Evolutionary conservation across 352 stramenopile species (phyloP), one percentile per base, ranked within the genome.

Genomic region (Globisporangium cystogenes): DNA sequence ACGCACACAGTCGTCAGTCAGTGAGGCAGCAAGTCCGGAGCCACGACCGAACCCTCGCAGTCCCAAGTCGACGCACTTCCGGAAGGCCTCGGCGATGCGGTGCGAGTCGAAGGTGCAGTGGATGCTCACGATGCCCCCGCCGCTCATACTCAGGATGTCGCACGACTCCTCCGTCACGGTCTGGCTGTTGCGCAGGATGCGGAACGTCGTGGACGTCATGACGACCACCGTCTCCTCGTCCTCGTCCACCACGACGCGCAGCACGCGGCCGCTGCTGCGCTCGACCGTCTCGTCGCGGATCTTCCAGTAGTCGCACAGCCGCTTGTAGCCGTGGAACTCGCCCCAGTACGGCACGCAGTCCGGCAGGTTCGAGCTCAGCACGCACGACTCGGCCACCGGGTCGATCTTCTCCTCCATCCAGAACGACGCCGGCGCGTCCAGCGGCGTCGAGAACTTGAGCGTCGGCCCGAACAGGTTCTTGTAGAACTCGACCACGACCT

Each of bases 71-170:
- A 83, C 82, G 55, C 84, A 94, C 84, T 88, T 91, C 70, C 70
- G 68, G 64, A 94, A 94, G 43, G 84, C 77, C 54, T 89, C 72
- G 18, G 84, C 81, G 49, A 94, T 82, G 60, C 80, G 77, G 62
- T 78, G 80, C 65, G 84, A 94, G 69, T 94, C 84, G 50, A 93
- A 94, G 42, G 83, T 94, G 68, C 79, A 90, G 65, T 94, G 84
- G 48, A 94, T 91, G 55, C 77, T 92, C 42, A 86, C 72, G 59
- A 94, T 88, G 44, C 64, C 67, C 48, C 82, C 80, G 46, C 69
- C 69, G 46, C 65, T 89, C 48, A 94, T 69, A 52, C 78, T 91
- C 37, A 94, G 55, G 31, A 94, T 90, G 53, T 94, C 84, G 56
- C 84, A 94, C 55, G 79, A 89, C 57, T 94, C 84, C 53, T 94